phyloP scores from a whole-genome alignment of 129 eudicot genomes.

The Escallonia rubra region DNA sequence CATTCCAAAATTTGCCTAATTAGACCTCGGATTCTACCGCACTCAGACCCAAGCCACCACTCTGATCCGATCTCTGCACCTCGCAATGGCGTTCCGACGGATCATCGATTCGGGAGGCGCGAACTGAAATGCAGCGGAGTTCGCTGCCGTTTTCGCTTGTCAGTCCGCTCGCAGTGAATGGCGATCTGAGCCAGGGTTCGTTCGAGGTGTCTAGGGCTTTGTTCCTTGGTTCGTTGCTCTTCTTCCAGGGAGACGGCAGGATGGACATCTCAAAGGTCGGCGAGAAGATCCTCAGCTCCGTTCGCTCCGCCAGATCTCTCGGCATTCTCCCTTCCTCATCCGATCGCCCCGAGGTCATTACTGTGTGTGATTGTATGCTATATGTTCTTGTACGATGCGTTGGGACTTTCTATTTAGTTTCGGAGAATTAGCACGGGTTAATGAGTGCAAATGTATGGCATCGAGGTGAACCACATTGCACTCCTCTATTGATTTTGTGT shows the following conservation, averaged over 20 bases:
- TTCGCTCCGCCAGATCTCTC: slow-evolving; percentile 82
- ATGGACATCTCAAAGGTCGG: slow-evolving; percentile 95
- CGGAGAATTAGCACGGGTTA: no score
- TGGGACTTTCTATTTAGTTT: no score
- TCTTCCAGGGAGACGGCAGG: slow-evolving; percentile 36
- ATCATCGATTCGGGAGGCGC: slow-evolving; percentile 18
- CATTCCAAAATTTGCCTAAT: no score
- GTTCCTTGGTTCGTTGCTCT: slow-evolving; percentile 54
- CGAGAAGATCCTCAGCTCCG: slow-evolving; percentile 80
- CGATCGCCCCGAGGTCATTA: slow-evolving; percentile 84
- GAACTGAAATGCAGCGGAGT: slow-evolving; percentile 62
- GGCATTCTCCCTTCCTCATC: slow-evolving; percentile 49
- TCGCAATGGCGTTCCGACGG: slow-evolving; percentile 26
- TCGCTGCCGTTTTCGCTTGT: slow-evolving; percentile 43
- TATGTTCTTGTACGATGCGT: no score
- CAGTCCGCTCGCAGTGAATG: slow-evolving; percentile 53
- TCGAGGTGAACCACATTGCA: no score
- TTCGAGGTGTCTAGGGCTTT: slow-evolving; percentile 52
- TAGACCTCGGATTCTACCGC: no score
- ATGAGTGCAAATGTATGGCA: no score
- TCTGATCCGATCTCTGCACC: slow-evolving; percentile 15
- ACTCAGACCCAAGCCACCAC: neutral
- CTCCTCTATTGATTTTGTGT: no score
- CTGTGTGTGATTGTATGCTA: no score
- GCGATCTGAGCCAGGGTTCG: slow-evolving; percentile 43